phyloP scores from a whole-genome alignment of 768 basidiomycete species.

The Trametes maxima region DNA sequence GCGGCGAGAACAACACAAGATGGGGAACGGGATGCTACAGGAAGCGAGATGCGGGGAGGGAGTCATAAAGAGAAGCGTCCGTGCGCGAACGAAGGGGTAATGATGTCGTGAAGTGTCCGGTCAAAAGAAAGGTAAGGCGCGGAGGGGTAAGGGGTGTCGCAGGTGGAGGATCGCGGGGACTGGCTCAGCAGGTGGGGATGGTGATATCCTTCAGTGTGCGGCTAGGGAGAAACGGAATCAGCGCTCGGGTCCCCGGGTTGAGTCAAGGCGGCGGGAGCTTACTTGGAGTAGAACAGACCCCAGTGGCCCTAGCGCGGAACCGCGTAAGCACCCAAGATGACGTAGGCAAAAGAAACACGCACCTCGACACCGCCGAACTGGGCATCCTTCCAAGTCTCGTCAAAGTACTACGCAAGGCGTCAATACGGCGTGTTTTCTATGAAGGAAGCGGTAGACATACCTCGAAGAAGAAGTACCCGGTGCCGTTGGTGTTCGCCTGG shows the following conservation, averaged over 20 bases:
- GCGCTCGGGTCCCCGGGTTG: not conserved
- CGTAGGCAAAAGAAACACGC: slow-evolving; percentile 15
- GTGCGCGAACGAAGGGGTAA: not conserved
- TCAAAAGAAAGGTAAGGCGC: not conserved
- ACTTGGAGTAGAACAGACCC: slow-evolving; percentile 69
- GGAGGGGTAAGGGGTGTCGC: slow-evolving; percentile 2
- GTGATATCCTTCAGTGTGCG: slow-evolving; percentile 72
- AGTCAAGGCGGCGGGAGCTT: slow-evolving; percentile 23
- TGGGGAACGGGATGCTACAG: not conserved
- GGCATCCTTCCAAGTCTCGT: slow-evolving; percentile 60
- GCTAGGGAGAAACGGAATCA: slow-evolving; percentile 42
- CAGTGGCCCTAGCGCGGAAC: slow-evolving; percentile 47
- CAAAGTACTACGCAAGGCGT: slow-evolving; percentile 54
- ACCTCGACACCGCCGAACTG: slow-evolving; percentile 81
- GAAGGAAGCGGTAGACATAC: slow-evolving; percentile 37
- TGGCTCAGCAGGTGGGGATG: slow-evolving; percentile 56
- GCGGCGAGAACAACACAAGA: not conserved
- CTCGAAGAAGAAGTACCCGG: slow-evolving; percentile 89
- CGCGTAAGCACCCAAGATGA: not conserved
- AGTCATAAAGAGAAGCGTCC: slow-evolving; percentile 16
- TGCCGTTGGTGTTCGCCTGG: slow-evolving; percentile 78
- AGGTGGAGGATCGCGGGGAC: not conserved
- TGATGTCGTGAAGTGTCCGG: not conserved
- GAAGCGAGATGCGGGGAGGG: not conserved
- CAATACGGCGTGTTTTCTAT: not conserved